Evolutionary conservation across 1,139 yeast genomes (phyloP).

Genomic region (Hyphopichia burtonii): DNA sequence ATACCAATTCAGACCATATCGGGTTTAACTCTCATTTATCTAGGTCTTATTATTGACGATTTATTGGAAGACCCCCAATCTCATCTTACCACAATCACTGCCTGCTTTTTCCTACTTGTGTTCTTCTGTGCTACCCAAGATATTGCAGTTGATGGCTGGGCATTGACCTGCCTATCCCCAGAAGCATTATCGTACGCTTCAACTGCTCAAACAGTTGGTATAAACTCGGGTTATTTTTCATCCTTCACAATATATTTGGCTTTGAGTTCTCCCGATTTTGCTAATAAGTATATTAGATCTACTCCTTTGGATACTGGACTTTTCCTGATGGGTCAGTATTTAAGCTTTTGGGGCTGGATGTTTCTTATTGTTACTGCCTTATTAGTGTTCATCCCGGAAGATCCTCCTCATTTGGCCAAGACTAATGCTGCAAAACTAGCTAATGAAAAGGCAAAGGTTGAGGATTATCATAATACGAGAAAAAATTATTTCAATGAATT

Average conservation of each 20-base stretch:
- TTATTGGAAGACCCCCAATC: slow-evolving; percentile 56
- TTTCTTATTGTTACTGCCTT: slow-evolving; percentile 67
- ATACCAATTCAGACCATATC: slow-evolving; percentile 84
- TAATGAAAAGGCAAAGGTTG: slow-evolving; percentile 30
- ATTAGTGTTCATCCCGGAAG: slow-evolving; percentile 63
- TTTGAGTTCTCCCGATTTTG: slow-evolving; percentile 87
- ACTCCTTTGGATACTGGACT: slow-evolving; percentile 65
- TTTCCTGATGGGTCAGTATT: slow-evolving; percentile 70
- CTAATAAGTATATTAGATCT: slow-evolving; percentile 74
- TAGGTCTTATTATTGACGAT: slow-evolving; percentile 61
- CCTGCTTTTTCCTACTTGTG: slow-evolving; percentile 71
- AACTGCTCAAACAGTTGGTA: slow-evolving; percentile 95
- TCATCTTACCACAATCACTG: slow-evolving; percentile 55
- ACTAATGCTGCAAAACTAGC: slow-evolving; percentile 38
- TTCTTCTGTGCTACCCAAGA: slow-evolving; percentile 96
- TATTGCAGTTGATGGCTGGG: slow-evolving; percentile 99
- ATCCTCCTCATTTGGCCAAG: slow-evolving; percentile 52
- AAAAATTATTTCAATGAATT: slow-evolving; percentile 26
- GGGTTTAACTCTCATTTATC: slow-evolving; percentile 60
- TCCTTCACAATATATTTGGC: slow-evolving; percentile 91
- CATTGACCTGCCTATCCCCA: slow-evolving; percentile 78
- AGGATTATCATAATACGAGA: slow-evolving; percentile 25
- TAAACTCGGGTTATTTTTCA: slow-evolving; percentile 88
- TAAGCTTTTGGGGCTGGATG: slow-evolving; percentile 73
- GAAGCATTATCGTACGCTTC: slow-evolving; percentile 89